These are phyloP conservation scores for Penicillium bovifimosum DNA, from an alignment of 495 filamentous ascomycete species.

Conservation along the genomic window DNA sequence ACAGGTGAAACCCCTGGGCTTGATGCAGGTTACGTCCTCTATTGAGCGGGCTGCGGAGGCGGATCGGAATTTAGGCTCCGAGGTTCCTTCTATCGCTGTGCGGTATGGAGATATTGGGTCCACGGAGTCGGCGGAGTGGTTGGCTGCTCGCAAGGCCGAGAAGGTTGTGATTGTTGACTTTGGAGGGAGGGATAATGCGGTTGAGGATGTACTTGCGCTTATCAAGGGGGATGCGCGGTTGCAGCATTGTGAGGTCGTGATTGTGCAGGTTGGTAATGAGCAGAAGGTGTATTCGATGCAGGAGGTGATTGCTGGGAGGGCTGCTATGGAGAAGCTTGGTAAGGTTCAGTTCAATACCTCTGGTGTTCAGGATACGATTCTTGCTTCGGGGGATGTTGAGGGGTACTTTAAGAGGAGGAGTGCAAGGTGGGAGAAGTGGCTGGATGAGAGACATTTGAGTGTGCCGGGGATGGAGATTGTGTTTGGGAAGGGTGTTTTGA, in stretches of 20 bases:
- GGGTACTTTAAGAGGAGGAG: constrained; percentile 26
- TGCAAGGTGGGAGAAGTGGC: constrained; percentile 30
- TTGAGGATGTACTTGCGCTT: constrained; percentile 28
- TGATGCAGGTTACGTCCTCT: constrained; percentile 27
- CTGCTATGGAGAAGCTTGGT: constrained; percentile 12
- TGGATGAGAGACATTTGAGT: constrained; percentile 23
- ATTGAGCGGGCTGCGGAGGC: constrained; percentile 23
- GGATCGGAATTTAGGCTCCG: constrained; percentile 12
- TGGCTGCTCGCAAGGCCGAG: constrained; percentile 8
- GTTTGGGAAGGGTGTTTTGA: constrained; percentile 40
- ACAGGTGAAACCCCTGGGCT: constrained; percentile 16
- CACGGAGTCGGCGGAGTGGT: constrained; percentile 13
- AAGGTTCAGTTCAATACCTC: constrained; percentile 42
- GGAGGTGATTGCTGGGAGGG: constrained; percentile 11
- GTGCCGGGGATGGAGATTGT: constrained; percentile 30
- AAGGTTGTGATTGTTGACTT: constrained; percentile 51
- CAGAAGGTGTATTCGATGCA: constrained; percentile 29
- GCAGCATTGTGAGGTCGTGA: constrained; percentile 19
- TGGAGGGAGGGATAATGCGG: constrained; percentile 39
- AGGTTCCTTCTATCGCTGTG: constrained; percentile 16
- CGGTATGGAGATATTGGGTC: constrained; percentile 18
- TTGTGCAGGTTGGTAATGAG: constrained; percentile 38
- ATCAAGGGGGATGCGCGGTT: constrained; percentile 13
- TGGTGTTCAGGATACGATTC: constrained; percentile 30
- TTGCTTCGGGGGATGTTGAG: constrained; percentile 24